Conservation (phyloP, 2,329 filamentous ascomycete species). For the Amphichorda felina region DNA sequence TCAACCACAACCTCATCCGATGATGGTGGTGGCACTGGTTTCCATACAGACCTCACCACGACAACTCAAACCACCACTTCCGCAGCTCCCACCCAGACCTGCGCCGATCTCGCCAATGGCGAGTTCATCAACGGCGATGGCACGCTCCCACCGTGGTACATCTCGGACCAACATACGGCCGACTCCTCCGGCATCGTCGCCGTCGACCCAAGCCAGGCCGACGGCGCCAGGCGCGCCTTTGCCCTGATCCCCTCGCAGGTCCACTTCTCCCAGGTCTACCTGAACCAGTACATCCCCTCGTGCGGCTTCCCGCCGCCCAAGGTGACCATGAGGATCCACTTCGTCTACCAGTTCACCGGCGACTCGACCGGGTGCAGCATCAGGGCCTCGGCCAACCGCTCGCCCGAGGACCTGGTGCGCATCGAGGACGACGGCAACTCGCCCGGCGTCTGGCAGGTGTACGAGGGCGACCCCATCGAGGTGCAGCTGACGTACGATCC, state of each 20-base stretch:
- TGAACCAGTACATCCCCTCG: slow-evolving; percentile 5
- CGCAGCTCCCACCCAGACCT: too few relatives aligned
- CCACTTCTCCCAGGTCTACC: slow-evolving; percentile 5
- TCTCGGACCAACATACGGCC: slow-evolving; percentile 6
- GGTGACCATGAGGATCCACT: slow-evolving; percentile 4
- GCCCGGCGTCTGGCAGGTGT: slow-evolving; percentile 5
- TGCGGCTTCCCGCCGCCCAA: slow-evolving; percentile 5
- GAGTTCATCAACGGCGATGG: slow-evolving; percentile 3
- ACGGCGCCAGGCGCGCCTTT: slow-evolving; percentile 3
- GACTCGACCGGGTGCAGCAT: slow-evolving; percentile 5
- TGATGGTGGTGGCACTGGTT: too few relatives aligned
- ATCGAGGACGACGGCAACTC: slow-evolving; percentile 3
- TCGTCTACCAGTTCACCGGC: slow-evolving; percentile 6
- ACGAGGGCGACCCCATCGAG: slow-evolving; percentile 1
- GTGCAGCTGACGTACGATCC: slow-evolving; percentile 6
- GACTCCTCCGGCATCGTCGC: slow-evolving; percentile 2
- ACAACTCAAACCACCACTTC: too few relatives aligned
- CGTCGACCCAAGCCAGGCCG: background rate
- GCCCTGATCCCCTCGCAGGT: slow-evolving; percentile 6
- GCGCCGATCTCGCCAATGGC: slow-evolving; percentile 4
- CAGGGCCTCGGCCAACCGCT: slow-evolving; percentile 3
- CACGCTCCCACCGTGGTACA: slow-evolving; percentile 4
- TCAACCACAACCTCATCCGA: too few relatives aligned
- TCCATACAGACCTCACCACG: too few relatives aligned
- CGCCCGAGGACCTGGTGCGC: slow-evolving; percentile 1